Base-by-base conservation (phyloP, 225 moss, liverwort and hornwort species). In the Rhytidiadelphus loreus region DNA sequence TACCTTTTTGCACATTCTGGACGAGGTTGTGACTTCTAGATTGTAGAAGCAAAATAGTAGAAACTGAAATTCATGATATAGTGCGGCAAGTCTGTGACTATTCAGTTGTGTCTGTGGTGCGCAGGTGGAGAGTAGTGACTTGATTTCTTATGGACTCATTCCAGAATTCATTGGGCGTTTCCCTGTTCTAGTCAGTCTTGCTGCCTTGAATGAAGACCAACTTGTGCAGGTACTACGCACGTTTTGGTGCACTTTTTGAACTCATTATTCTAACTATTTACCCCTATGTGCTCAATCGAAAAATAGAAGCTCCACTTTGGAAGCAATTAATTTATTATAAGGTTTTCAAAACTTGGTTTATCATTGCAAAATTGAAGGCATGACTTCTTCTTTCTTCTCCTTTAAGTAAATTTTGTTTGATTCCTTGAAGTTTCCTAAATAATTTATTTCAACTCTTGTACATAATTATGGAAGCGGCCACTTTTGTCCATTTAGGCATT, bases 141-240 rank as follows among this genome's bases (percentile, higher is more conserved):
- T 98, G 80, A 97, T 98, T 91, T 94, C 97, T 52, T 98, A 98
- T 91, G 98, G 98, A 81, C 93, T 98, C 89, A 98, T 98, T 88
- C 98, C 98, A 85, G 98, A 98, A 88, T 98, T 98, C 82, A 98
- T 97, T 88, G 98, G 98, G 69, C 95, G 98, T 75, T 98, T 98
- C 62, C 97, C 98, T 92, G 98, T 98, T 78, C 96, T 98, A 84
- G 98, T 98, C 90, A 98, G 98, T 89, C 96, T 98, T 83, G 90
- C 97, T 90, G 98, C 98, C 81, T 90, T 98, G 83, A 96, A 98
- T 89, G 98, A 98, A 92, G 98, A 98, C 80, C 98, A 98, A 86
- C 98, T 98, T 89, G 97, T 98, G 75, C 97, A 98, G 97, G 98
- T 98, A 90, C 69, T 75, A 28, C 53, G 77, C 86, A 22, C n/a